Base-by-base conservation (phyloP, 306 rosid species). In the Cotoneaster glaucophyllus region DNA sequence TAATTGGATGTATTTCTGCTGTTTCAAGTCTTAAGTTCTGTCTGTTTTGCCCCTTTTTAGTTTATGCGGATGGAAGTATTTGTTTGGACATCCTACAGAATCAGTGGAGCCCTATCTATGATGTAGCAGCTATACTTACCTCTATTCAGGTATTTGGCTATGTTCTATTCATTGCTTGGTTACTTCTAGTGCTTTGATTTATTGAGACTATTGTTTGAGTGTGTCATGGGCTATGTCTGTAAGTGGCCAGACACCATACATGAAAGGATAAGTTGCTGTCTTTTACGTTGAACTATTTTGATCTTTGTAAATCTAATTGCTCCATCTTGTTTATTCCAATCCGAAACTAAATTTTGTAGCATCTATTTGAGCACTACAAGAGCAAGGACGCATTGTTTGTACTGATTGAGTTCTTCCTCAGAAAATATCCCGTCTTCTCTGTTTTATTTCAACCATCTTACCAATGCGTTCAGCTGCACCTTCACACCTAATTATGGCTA, bases 11-110 rank as follows among this genome's bases (percentile, higher is more conserved):
- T n/a, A 59, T 65, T 48, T 70, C 17, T 17, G 67, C 17, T 64
- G 53, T 65, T 75, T 65, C 72, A 66, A 74, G n/a, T 88, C 78
- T 69, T 77, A 44, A 71, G 25, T 56, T 67, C 22, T 64, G 73
- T 53, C 70, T 48, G 64, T 13, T 63, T 28, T 79, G 57, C 50
- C 76, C n/a, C 56, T 78, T 85, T 85, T 64, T 85, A 95, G 99
- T 95, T 79, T 95, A 95, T 83, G 99, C 97, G 0, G 99, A 95
- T 95, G 99, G 99, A 68, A 92, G 99, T 81, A 95, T 95, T 71
- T 95, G 99, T 69, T 83, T 95, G 97, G 99, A 92, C 81, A 92
- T 92, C 80, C 87, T 95, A 64, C 98, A 95, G 85, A 95, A 92
- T 81, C 97, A 95, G 39, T 95, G 98, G 98, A 95, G 97, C 75